These are phyloP conservation scores for Limonium bicolor DNA, from an alignment of 148 eudicot genomes.

Conservation along the genomic window DNA sequence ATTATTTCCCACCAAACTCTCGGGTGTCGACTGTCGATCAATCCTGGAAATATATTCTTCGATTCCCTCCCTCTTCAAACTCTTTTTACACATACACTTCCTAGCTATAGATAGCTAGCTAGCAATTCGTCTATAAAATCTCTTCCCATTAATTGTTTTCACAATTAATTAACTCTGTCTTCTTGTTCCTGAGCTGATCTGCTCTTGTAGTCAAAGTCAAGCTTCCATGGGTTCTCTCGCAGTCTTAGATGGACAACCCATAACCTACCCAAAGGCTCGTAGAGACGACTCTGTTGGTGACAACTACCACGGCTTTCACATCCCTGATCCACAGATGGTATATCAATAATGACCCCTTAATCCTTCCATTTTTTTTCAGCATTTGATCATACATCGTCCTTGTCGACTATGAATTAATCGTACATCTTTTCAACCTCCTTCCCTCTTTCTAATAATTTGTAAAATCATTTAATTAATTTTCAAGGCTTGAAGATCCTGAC, in stretches of 20 bases:
- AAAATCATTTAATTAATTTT: neutral
- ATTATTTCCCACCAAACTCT: too few species aligned
- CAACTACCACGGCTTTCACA: constrained; percentile 54
- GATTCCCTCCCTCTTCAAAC: neutral
- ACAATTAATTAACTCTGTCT: neutral
- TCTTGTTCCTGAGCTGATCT: neutral
- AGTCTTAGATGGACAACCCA: constrained; percentile 13
- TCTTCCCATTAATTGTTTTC: too few species aligned
- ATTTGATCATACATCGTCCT: neutral
- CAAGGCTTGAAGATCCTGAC: constrained; percentile 85
- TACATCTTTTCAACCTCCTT: neutral
- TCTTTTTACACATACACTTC: neutral
- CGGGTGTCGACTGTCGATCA: too few species aligned
- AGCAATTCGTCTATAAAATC: too few species aligned
- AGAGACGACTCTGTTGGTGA: constrained; percentile 66
- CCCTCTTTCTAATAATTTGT: neutral
- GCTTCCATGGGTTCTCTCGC: constrained; percentile 36
- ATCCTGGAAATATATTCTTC: too few species aligned
- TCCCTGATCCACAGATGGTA: constrained; percentile 93
- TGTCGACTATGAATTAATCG: neutral
- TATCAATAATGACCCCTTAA: neutral
- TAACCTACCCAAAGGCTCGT: constrained; percentile 45
- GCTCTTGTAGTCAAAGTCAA: neutral
- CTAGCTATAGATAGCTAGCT: too few species aligned
- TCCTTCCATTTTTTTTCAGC: neutral